Evolutionary conservation across 2,329 filamentous ascomycete species (phyloP), one percentile per base, ranked within the genome.

Genomic region (Pestalotiopsis sp.): DNA sequence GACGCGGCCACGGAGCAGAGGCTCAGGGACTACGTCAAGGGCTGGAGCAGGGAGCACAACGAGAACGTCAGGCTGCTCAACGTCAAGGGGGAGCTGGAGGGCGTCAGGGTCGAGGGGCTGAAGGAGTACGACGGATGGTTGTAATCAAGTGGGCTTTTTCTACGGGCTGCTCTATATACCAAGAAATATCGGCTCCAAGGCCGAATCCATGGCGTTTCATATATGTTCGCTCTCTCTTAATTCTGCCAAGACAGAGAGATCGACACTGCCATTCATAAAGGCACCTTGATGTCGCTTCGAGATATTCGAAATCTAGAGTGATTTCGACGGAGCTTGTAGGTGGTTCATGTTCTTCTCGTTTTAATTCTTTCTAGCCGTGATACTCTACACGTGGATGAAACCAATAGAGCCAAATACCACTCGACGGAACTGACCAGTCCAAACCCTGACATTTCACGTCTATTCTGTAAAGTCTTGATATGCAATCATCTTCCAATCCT

Each of bases 21-120:
- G 13, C 80, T 98, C 25, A 85, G 87, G 71, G 80, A 82, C 58
- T 90, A 93, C 58, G 80, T 97, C 69, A 82, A 82, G 23, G 81
- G 82, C 31, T 98, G 94, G 91, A 90, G 84, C 69, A 74, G 79
- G 72, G 82, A 85, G 62, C 88, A 86, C 73, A 87, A 85, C 59
- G 87, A 87, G 1, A 89, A 86, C 73, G 92, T 95, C 6, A 89
- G 89, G 72, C 82, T 95, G 70, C 81, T 97, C 63, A 76, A 73
- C 49, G 79, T 80, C 36, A 76, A 77, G 68, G 79, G 79, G 4
- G 78, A 80, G 72, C 76, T 76, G 74, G 76, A 78, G 68, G 77
- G 77, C 0, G 76, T 75, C 6, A 73, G 76, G 71, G 72, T 65
- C 52, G 77, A 79, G 68, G 69, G 60, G 13, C 67, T 77, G 12